phyloP scores from a whole-genome alignment of 2,329 filamentous ascomycete genomes.

The Pseudogymnoascus pannorum region DNA sequence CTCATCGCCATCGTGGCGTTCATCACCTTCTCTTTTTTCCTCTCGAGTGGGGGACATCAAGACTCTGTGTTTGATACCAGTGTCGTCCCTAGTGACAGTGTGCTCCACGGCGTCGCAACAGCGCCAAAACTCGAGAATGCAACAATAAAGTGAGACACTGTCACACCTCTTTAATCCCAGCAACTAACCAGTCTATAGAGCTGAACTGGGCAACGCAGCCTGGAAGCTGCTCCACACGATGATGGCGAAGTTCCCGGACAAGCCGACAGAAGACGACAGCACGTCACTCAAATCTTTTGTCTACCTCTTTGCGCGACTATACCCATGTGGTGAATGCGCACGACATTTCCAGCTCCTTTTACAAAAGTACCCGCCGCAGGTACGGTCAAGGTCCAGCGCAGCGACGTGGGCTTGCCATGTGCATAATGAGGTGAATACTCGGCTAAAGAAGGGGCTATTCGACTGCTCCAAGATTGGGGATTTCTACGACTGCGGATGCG shows the following conservation, averaged over 20 bases:
- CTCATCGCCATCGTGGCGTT: slow-evolving; percentile 49
- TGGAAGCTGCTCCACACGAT: slow-evolving; percentile 68
- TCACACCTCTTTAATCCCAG: background rate
- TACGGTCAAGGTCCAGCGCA: slow-evolving; percentile 53
- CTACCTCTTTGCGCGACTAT: slow-evolving; percentile 59
- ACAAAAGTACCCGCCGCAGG: slow-evolving; percentile 57
- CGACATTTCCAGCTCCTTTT: slow-evolving; percentile 58
- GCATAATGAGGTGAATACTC: slow-evolving; percentile 61
- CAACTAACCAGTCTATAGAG: slow-evolving; percentile 21
- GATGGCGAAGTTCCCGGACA: slow-evolving; percentile 61
- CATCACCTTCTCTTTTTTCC: slow-evolving; percentile 52
- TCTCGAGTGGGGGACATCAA: slow-evolving; percentile 27
- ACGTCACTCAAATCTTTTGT: slow-evolving; percentile 58
- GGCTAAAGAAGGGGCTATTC: slow-evolving; percentile 53
- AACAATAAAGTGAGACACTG: slow-evolving; percentile 57
- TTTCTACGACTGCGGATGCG: slow-evolving; percentile 66
- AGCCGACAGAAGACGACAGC: slow-evolving; percentile 55
- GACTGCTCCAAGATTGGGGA: slow-evolving; percentile 62
- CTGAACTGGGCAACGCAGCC: slow-evolving; percentile 58
- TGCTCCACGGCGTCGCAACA: slow-evolving; percentile 63
- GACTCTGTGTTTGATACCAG: slow-evolving; percentile 17
- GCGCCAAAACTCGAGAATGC: slow-evolving; percentile 78
- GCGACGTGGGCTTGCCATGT: slow-evolving; percentile 62
- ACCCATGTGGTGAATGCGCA: slow-evolving; percentile 64
- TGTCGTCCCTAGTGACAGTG: slow-evolving; percentile 26